Conservation (phyloP, 495 filamentous ascomycete species). For the Talaromyces adpressus region DNA sequence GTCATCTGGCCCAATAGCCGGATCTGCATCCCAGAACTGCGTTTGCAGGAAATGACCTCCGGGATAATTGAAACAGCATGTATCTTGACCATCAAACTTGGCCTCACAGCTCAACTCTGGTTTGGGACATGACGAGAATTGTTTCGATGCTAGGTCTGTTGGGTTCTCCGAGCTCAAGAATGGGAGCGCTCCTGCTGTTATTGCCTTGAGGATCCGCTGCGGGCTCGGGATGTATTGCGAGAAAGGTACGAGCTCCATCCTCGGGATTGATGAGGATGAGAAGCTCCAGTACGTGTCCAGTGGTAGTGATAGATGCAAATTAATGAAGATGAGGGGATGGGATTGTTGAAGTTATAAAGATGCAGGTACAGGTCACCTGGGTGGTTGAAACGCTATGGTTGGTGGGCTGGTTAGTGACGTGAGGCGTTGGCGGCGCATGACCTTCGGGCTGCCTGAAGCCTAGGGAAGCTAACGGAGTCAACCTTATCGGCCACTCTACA, state of each 20-base stretch:
- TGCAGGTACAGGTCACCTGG: constrained; percentile 3
- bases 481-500: background rate
- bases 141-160: constrained; percentile 8
- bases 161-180: constrained; percentile 14
- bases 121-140: constrained; percentile 34
- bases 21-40: constrained; percentile 75
- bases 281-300: background rate
- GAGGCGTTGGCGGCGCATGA: constrained; percentile 3
- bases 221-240: constrained; percentile 30
- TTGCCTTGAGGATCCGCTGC: constrained; percentile 33
- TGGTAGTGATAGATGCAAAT: background rate
- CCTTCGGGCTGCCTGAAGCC: background rate
- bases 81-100: constrained; percentile 43
- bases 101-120: constrained; percentile 54
- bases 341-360: background rate
- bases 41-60: constrained; percentile 68
- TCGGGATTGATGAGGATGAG: background rate
- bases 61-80: constrained; percentile 71
- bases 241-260: constrained; percentile 9
- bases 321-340: background rate
- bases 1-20: constrained; percentile 56
- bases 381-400: background rate
- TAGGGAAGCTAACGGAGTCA: background rate
- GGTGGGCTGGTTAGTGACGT: background rate
- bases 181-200: constrained; percentile 25